A percentile compares a stretch with the other conserved stretches of the same genome.
Conservation (phyloP, 208 protist species). For the Wallacemonas rigidus region DNA sequence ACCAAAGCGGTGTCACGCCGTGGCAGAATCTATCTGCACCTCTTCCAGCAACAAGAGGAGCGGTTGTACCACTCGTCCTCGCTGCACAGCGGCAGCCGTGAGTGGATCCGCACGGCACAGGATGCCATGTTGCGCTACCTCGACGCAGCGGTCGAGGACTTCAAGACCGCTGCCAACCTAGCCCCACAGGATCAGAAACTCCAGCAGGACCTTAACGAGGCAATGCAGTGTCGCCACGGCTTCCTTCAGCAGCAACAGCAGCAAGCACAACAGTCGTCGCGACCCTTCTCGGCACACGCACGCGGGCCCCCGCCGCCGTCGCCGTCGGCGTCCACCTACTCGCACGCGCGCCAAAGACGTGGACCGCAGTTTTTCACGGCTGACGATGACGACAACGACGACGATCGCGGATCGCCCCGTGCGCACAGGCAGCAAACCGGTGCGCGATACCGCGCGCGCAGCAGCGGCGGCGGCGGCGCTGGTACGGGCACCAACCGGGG, state of each 20-base stretch:
- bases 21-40: slow-evolving; percentile 60
- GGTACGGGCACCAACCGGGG: background rate
- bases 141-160: slow-evolving; percentile 59
- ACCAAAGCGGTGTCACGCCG: slow-evolving; percentile 62
- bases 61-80: slow-evolving; percentile 19
- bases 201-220: slow-evolving; percentile 22
- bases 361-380: slow-evolving; percentile 9
- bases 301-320: background rate
- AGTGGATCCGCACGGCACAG: slow-evolving; percentile 23
- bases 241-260: slow-evolving; percentile 19
- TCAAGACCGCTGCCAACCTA: slow-evolving; percentile 44
- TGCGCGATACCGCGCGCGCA: background rate
- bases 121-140: slow-evolving; percentile 39
- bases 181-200: slow-evolving; percentile 1
- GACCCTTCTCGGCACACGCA: background rate
- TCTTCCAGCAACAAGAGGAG: slow-evolving; percentile 30
- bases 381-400: slow-evolving; percentile 15
- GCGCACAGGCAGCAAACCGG: background rate
- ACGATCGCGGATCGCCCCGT: background rate
- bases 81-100: slow-evolving; percentile 10
- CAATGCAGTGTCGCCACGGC: slow-evolving; percentile 21
- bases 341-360: background rate
- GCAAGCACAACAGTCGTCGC: slow-evolving; percentile 12
- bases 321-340: background rate
- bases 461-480: slow-evolving; percentile 5